Evolutionary conservation across 305 asterid species (phyloP).

Genomic region (Fraxinus greggii): DNA sequence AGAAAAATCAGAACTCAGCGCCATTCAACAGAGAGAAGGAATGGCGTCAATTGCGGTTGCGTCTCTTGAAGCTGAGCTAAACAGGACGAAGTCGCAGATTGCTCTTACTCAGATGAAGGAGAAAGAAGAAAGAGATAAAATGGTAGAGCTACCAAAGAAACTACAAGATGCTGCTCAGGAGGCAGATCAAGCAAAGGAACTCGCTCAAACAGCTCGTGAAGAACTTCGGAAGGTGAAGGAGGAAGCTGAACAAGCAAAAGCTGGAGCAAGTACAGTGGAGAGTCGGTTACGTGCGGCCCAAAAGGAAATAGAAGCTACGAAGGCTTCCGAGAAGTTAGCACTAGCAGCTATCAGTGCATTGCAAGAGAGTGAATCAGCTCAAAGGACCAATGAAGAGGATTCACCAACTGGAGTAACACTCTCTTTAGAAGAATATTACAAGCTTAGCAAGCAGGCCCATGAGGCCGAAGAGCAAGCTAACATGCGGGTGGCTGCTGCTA

Average conservation of each 20-base stretch:
- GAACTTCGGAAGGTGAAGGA: slow-evolving; percentile 60
- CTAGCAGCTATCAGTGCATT: slow-evolving; percentile 72
- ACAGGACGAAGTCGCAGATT: slow-evolving; percentile 49
- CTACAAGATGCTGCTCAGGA: slow-evolving; percentile 65
- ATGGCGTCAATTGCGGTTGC: slow-evolving; percentile 58
- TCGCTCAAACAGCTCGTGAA: slow-evolving; percentile 43
- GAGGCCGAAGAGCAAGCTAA: slow-evolving; percentile 88
- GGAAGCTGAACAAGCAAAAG: slow-evolving; percentile 71
- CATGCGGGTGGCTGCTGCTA: slow-evolving; percentile 54
- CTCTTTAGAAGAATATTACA: slow-evolving; percentile 72
- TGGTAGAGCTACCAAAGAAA: slow-evolving; percentile 66
- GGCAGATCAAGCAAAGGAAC: slow-evolving; percentile 63
- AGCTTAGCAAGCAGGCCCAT: slow-evolving; percentile 77
- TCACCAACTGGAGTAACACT: slow-evolving; percentile 55
- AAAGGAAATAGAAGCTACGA: slow-evolving; percentile 85
- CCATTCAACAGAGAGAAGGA: slow-evolving; percentile 61
- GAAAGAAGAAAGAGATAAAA: slow-evolving; percentile 57
- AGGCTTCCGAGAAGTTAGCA: slow-evolving; percentile 78
- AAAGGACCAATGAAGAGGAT: slow-evolving; percentile 35
- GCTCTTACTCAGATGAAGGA: slow-evolving; percentile 52
- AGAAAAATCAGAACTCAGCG: slow-evolving; percentile 50
- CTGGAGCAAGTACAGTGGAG: slow-evolving; percentile 50
- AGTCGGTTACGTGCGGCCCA: slow-evolving; percentile 56
- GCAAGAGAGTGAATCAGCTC: slow-evolving; percentile 60
- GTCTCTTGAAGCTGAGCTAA: slow-evolving; percentile 70